phyloP scores from a whole-genome alignment of 148 eudicot species.

The Polygonum maritimum region DNA sequence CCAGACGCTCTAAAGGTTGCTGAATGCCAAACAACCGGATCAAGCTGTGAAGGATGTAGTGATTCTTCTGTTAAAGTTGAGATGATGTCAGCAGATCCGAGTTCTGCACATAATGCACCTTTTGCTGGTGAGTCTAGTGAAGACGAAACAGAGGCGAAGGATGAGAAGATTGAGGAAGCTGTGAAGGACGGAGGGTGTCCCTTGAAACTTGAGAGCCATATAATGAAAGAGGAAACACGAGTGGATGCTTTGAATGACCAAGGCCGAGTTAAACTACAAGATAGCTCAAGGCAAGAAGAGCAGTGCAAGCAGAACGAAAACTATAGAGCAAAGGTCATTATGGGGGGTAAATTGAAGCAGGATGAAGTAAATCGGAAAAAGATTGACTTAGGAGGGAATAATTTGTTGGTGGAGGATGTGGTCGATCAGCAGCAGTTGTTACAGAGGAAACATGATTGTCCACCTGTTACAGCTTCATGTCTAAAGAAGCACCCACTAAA shows the following conservation, averaged over 20 bases:
- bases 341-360: not conserved
- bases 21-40: not conserved
- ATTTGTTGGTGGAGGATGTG: conserved; percentile 1
- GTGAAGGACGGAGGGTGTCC: conserved; percentile 22
- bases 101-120: not conserved
- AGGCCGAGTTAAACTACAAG: not conserved
- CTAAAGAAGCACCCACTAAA: not conserved
- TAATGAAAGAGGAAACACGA: conserved; percentile 7
- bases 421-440: not conserved
- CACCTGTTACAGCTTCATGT: not conserved
- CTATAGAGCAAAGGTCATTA: not conserved
- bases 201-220: conserved; percentile 17
- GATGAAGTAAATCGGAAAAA: not conserved
- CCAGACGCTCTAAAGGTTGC: not conserved
- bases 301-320: not conserved
- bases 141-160: conserved; percentile 21
- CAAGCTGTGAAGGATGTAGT: not conserved
- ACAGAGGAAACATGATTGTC: not conserved
- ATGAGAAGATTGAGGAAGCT: conserved; percentile 18
- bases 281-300: not conserved
- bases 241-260: not conserved
- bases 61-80: conserved; percentile 2
- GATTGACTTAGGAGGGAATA: not conserved
- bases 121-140: not conserved
- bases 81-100: not conserved